Evolutionary conservation across 305 asterid genomes (phyloP).

Genomic region (Rubia balearica): DNA sequence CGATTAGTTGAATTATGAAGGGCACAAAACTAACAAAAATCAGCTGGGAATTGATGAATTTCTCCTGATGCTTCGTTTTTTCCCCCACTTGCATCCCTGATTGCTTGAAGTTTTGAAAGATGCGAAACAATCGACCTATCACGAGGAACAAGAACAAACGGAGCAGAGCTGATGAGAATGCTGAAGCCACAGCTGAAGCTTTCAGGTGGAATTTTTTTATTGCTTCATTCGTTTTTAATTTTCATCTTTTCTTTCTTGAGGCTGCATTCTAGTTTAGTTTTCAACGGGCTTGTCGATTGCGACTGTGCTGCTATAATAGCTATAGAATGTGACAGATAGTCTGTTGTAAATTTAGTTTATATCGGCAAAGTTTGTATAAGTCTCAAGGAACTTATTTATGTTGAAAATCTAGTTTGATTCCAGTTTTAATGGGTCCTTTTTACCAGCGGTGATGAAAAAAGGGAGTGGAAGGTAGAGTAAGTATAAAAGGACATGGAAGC

Average conservation of each 20-base stretch:
- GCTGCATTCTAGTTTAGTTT: background rate
- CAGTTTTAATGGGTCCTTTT: background rate
- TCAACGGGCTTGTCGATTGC: background rate
- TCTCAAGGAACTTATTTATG: background rate
- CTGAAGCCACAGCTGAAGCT: conserved; percentile 51
- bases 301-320: background rate
- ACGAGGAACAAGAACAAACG: conserved; percentile 91
- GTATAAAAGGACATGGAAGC: background rate
- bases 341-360: background rate
- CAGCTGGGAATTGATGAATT: background rate
- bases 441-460: background rate
- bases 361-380: background rate
- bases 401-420: background rate
- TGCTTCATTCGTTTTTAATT: conserved; percentile 1
- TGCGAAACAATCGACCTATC: conserved; percentile 78
- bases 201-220: conserved; percentile 36
- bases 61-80: conserved; percentile 4
- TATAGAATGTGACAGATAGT: background rate
- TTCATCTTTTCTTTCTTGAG: background rate
- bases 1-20: background rate
- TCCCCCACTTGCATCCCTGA: background rate
- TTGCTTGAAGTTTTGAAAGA: conserved; percentile 18
- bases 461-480: background rate
- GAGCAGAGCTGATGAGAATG: conserved; percentile 65
- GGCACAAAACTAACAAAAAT: background rate